Conservation (phyloP, 2,329 filamentous ascomycete species). For the Chaetomiaceae sp. region DNA sequence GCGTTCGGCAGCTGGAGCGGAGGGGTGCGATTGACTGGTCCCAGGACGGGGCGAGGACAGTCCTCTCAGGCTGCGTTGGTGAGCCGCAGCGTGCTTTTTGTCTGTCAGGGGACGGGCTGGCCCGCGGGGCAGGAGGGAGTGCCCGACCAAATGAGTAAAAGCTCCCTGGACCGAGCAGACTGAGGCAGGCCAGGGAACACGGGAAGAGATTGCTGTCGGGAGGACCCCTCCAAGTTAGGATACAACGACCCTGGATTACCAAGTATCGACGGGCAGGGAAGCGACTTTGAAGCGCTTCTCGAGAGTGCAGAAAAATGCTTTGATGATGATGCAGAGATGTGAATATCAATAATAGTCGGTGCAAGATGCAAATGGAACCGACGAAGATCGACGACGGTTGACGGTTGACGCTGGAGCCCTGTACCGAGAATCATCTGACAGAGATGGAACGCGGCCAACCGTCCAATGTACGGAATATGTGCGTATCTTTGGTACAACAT, state of each 20-base stretch:
- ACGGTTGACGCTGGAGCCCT: not conserved
- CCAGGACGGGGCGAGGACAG: not conserved
- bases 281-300: no score
- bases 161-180: not conserved
- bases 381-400: not conserved
- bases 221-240: no score
- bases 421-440: slow-evolving; percentile 10
- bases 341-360: no score
- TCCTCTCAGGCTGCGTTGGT: slow-evolving; percentile 4
- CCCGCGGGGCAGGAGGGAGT: not conserved
- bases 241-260: no score
- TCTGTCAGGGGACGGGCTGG: not conserved
- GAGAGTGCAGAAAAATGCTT: no score
- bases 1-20: not conserved
- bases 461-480: not conserved
- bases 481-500: not conserved
- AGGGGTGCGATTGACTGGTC: not conserved
- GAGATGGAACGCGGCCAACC: slow-evolving; percentile 8
- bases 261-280: no score
- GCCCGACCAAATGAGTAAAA: not conserved
- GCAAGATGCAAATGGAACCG: no score
- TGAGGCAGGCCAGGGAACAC: not conserved
- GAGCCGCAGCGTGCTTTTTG: not conserved
- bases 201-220: not conserved
- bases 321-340: no score